These are phyloP conservation scores for Sporisorium scitamineum DNA, from an alignment of 1,284 basidiomycete genomes.

Conservation along the genomic window DNA sequence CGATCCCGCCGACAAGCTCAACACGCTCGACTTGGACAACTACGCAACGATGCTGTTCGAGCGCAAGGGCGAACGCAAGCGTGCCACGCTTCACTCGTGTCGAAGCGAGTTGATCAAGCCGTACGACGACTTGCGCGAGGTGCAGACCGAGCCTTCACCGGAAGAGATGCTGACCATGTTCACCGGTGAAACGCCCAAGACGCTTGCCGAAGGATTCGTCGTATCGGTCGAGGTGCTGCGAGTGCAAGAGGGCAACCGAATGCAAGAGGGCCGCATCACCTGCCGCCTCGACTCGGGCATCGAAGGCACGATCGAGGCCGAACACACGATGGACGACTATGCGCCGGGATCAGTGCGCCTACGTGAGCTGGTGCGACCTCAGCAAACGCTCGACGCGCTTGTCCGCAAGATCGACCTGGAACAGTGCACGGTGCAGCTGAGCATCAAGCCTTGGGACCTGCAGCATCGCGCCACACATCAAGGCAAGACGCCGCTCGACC, in stretches of 20 bases:
- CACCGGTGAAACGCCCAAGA: constrained; percentile 87
- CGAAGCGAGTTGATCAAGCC: constrained; percentile 84
- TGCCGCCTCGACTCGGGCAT: constrained; percentile 91
- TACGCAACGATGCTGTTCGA: constrained; percentile 86
- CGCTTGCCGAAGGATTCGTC: constrained; percentile 82
- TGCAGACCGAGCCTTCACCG: constrained; percentile 77
- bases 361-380: constrained; percentile 68
- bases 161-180: constrained; percentile 95
- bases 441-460: constrained; percentile 80
- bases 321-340: constrained; percentile 55
- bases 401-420: constrained; percentile 80
- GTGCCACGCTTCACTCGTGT: constrained; percentile 79
- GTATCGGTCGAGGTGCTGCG: constrained; percentile 83
- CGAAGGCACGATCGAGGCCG: constrained; percentile 66
- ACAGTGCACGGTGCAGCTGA: constrained; percentile 80
- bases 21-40: constrained; percentile 93
- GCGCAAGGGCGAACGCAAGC: constrained; percentile 72
- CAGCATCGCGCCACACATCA: constrained; percentile 76
- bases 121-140: constrained; percentile 81
- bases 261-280: constrained; percentile 70
- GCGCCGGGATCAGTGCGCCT: constrained; percentile 51
- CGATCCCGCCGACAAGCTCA: constrained; percentile 83
- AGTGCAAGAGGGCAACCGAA: constrained; percentile 67
- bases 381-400: constrained; percentile 84
- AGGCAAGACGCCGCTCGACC: constrained; percentile 76